Conservation (phyloP, 768 basidiomycete species). For the Leccinum variicolor region DNA sequence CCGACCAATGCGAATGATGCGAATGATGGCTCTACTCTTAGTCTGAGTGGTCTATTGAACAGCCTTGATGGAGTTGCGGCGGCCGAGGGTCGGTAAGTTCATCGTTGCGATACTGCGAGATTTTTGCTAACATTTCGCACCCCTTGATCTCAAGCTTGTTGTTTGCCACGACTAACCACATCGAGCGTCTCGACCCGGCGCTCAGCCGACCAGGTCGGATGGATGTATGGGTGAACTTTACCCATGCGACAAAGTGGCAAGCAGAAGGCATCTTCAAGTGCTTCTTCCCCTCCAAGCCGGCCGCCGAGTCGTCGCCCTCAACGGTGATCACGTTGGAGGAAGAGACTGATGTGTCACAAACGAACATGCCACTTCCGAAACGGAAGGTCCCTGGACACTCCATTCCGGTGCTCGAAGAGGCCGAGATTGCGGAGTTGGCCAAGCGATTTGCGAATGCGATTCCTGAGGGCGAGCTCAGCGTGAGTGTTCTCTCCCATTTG, state of each 20-base stretch:
- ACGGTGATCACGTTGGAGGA: slow-evolving; percentile 14
- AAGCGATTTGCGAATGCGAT: slow-evolving; percentile 81
- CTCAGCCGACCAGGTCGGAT: slow-evolving; percentile 85
- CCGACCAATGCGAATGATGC: slow-evolving; percentile 43
- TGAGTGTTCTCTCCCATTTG: slow-evolving; percentile 35
- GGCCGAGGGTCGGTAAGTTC: slow-evolving; percentile 76
- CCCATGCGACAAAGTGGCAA: slow-evolving; percentile 89
- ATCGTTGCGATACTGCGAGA: slow-evolving; percentile 3
- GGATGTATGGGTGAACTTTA: slow-evolving; percentile 92
- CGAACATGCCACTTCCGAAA: slow-evolving; percentile 65
- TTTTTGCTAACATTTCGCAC: slow-evolving; percentile 19
- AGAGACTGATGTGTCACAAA: slow-evolving; percentile 50
- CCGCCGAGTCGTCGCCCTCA: slow-evolving; percentile 3
- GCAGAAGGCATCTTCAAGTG: slow-evolving; percentile 92
- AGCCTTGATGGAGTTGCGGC: slow-evolving; percentile 84
- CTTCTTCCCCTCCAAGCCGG: slow-evolving; percentile 74
- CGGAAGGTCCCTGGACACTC: slow-evolving; percentile 56
- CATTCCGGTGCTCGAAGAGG: slow-evolving; percentile 69
- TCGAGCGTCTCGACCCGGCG: slow-evolving; percentile 88
- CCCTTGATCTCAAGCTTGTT: slow-evolving; percentile 51
- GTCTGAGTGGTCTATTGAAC: slow-evolving; percentile 82
- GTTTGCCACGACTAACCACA: slow-evolving; percentile 93
- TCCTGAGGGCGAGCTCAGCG: slow-evolving; percentile 85
- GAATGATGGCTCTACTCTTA: slow-evolving; percentile 77
- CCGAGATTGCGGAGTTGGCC: slow-evolving; percentile 73